A percentile compares a stretch with the other conserved stretches of the same genome.
phyloP scores from a whole-genome alignment of 176 grass and related monocot genomes.

The Miscanthus lutarioriparius region DNA sequence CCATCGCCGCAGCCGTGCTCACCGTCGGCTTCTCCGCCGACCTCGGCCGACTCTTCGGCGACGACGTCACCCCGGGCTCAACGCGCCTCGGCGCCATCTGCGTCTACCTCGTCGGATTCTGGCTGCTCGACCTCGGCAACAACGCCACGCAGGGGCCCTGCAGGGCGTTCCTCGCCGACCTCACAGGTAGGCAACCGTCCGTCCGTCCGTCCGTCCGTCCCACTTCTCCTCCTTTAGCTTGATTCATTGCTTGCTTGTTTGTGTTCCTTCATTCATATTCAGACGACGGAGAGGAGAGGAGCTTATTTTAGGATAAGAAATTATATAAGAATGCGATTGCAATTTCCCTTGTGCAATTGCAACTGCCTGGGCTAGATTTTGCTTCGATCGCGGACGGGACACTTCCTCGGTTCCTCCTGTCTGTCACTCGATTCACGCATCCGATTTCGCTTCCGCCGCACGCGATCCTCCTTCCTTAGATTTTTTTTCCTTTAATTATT shows the following conservation, averaged over 20 bases:
- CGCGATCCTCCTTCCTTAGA: neutral
- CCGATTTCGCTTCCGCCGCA: neutral
- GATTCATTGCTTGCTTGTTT: neutral
- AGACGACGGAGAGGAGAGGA: no score
- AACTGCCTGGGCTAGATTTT: neutral
- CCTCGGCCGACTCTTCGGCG: conserved; percentile 59
- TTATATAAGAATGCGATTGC: neutral
- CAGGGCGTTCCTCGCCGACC: conserved; percentile 81
- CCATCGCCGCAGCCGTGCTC: conserved; percentile 51
- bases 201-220: no score
- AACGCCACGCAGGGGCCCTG: conserved; percentile 83
- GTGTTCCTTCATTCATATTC: neutral
- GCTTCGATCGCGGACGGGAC: neutral
- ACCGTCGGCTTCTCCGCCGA: conserved; percentile 70
- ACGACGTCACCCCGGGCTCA: conserved; percentile 32
- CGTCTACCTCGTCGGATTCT: conserved; percentile 79
- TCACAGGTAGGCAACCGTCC: conserved; percentile 51
- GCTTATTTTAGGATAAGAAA: no score
- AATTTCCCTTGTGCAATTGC: neutral
- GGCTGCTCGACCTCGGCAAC: conserved; percentile 86
- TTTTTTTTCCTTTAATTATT: neutral
- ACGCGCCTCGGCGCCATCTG: conserved; percentile 54
- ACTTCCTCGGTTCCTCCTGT: neutral
- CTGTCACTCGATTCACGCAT: neutral
- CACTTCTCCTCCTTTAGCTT: no score